These are phyloP conservation scores for Amborella trichopoda DNA, from an alignment of 164 flowering plant species.

Conservation along the genomic window DNA sequence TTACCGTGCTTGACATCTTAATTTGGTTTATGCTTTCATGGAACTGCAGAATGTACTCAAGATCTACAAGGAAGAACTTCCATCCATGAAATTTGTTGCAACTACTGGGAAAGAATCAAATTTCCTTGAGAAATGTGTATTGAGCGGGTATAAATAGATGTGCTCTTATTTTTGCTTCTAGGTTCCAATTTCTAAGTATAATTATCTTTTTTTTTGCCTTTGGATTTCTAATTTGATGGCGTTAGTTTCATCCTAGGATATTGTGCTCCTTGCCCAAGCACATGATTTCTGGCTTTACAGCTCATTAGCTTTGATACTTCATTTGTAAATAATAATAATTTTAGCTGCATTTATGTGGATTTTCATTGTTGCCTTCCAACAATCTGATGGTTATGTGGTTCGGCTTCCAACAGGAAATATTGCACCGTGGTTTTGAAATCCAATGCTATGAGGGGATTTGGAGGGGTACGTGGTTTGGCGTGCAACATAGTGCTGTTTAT, in stretches of 20 bases:
- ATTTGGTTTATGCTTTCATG: no score
- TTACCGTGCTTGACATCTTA: no score
- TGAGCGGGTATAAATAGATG: constrained; percentile 41
- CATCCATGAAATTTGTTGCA: constrained; percentile 81
- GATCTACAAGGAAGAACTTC: constrained; percentile 59
- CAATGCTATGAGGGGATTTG: constrained; percentile 16
- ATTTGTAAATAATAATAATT: not conserved
- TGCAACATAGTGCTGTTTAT: not conserved
- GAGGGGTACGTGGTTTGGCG: constrained; percentile 29
- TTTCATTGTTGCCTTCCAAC: no score
- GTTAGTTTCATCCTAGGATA: not conserved
- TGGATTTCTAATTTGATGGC: not conserved
- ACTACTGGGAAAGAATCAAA: constrained; percentile 78
- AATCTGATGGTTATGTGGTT: no score
- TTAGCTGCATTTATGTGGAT: no score
- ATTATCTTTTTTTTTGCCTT: not conserved
- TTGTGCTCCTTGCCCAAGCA: not conserved
- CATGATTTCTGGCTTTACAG: not conserved
- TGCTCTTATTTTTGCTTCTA: no score
- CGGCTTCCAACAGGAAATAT: constrained; percentile 64
- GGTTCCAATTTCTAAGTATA: no score
- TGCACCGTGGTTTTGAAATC: constrained; percentile 50
- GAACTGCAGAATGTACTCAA: constrained; percentile 46
- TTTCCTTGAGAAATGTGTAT: constrained; percentile 80
- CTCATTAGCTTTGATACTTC: not conserved